phyloP scores from a whole-genome alignment of 176 grass and related monocot genomes.

The Musa acuminata region DNA sequence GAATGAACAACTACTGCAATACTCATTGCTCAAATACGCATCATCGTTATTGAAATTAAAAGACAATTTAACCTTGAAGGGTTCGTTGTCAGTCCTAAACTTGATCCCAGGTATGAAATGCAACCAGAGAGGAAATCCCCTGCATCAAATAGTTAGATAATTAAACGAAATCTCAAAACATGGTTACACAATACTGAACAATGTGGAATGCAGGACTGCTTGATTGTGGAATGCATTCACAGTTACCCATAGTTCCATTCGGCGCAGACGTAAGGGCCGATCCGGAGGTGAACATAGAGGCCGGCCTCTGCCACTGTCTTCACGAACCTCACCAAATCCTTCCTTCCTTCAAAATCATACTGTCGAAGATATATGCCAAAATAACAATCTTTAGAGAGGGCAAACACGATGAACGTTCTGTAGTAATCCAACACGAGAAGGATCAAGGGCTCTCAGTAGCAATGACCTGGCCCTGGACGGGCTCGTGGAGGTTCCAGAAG shows the following conservation, averaged over 20 bases:
- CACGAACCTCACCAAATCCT: conserved; percentile 79
- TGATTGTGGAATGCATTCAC: too few species aligned
- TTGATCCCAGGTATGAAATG: conserved; percentile 96
- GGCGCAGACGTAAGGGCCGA: conserved; percentile 90
- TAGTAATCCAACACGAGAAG: background rate
- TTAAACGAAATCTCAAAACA: conserved; percentile 4
- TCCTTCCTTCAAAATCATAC: conserved; percentile 98
- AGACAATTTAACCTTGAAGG: conserved; percentile 50
- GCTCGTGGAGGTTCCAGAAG: conserved; percentile 97
- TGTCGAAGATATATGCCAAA: conserved; percentile 23
- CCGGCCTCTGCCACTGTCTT: conserved; percentile 79
- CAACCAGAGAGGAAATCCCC: conserved; percentile 94
- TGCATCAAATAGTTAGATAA: conserved; percentile 15
- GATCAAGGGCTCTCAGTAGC: background rate
- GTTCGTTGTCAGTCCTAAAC: conserved; percentile 86
- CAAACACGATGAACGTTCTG: background rate
- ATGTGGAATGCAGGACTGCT: too few species aligned
- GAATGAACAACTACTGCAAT: background rate
- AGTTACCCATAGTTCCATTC: conserved; percentile 98
- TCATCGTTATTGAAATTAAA: background rate
- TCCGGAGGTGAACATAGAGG: conserved; percentile 93
- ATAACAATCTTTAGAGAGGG: background rate
- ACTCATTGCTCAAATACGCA: background rate
- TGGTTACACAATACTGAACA: background rate
- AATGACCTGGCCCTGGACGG: conserved; percentile 67